Evolutionary conservation across 2,329 filamentous ascomycete genomes (phyloP).

Genomic region (Diaporthe citriasiana): DNA sequence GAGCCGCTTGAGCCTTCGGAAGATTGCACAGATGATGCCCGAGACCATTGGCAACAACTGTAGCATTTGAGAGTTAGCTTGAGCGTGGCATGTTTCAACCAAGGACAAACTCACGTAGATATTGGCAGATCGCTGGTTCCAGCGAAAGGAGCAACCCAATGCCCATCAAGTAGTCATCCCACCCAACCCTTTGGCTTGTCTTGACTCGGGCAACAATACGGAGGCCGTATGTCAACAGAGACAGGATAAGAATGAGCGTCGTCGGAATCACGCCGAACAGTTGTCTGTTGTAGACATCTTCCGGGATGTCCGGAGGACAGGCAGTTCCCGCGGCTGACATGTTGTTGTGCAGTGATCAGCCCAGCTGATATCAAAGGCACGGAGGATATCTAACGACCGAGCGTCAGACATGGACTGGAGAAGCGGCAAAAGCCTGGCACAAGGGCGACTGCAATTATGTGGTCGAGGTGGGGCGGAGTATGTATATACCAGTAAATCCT

Average conservation of each 20-base stretch:
- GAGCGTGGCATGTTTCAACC: accelerated
- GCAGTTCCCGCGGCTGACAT: not conserved
- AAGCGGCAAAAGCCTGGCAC: not conserved
- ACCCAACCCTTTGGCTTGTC: constrained; percentile 26
- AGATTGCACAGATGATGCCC: constrained; percentile 41
- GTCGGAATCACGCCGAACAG: constrained; percentile 37
- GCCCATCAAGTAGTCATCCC: constrained; percentile 41
- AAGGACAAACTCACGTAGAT: constrained; percentile 30
- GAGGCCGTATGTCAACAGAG: constrained; percentile 32
- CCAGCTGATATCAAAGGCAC: constrained; percentile 20
- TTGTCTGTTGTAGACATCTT: constrained; percentile 20
- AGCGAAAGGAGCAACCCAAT: constrained; percentile 34
- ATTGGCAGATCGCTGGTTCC: constrained; percentile 39
- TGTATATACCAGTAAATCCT: not conserved
- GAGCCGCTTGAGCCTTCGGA: not conserved
- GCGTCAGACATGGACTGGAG: not conserved
- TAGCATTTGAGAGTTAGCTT: not conserved
- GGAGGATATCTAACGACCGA: constrained; percentile 1
- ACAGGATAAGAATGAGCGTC: constrained; percentile 37
- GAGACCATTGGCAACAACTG: constrained; percentile 38
- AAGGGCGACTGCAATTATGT: not conserved
- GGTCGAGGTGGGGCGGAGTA: constrained; percentile 27
- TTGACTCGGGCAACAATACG: constrained; percentile 34
- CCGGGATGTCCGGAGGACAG: constrained; percentile 32
- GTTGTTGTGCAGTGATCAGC: constrained; percentile 2